Conservation (phyloP, 805 yeast genomes). For the Saccharomycopsis guyanensis region DNA sequence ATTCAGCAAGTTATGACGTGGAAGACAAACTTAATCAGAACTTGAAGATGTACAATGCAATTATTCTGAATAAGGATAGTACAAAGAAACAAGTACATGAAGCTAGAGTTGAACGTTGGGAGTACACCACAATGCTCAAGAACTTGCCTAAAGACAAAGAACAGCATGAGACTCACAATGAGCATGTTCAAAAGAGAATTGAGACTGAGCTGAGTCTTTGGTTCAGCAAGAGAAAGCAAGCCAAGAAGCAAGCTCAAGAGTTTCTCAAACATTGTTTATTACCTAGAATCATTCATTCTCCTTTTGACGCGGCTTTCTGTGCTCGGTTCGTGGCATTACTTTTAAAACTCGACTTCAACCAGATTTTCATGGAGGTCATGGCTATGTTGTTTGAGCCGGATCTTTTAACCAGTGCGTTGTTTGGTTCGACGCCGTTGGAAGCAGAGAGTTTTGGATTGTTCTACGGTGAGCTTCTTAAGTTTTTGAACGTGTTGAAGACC, state of each 20-base stretch:
- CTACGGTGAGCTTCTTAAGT: slow-evolving; percentile 44
- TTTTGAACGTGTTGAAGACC: slow-evolving; percentile 40
- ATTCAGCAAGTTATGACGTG: slow-evolving; percentile 43
- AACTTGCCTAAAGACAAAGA: slow-evolving; percentile 34
- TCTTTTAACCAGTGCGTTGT: slow-evolving; percentile 47
- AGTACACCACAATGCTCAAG: slow-evolving; percentile 26
- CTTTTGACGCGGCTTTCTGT: slow-evolving; percentile 71
- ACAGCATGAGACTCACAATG: slow-evolving; percentile 38
- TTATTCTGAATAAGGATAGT: slow-evolving; percentile 23
- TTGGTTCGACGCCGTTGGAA: slow-evolving; percentile 65
- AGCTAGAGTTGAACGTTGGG: slow-evolving; percentile 24
- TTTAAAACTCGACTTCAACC: slow-evolving; percentile 34
- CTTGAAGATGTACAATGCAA: slow-evolving; percentile 28
- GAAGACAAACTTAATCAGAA: slow-evolving; percentile 32
- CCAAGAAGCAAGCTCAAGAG: slow-evolving; percentile 23
- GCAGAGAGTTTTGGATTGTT: slow-evolving; percentile 80
- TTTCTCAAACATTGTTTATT: slow-evolving; percentile 60
- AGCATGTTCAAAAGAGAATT: slow-evolving; percentile 28
- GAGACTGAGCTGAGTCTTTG: slow-evolving; percentile 28
- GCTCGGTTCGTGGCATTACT: slow-evolving; percentile 52
- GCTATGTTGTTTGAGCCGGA: slow-evolving; percentile 39
- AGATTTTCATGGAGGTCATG: slow-evolving; percentile 35
- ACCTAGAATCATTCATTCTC: slow-evolving; percentile 72
- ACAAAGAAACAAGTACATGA: slow-evolving; percentile 25
- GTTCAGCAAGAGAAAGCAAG: slow-evolving; percentile 30